A percentile compares a stretch with the other conserved stretches of the same genome.
Conservation (phyloP, 164 flowering plant species). For the Stephania cephalantha region DNA sequence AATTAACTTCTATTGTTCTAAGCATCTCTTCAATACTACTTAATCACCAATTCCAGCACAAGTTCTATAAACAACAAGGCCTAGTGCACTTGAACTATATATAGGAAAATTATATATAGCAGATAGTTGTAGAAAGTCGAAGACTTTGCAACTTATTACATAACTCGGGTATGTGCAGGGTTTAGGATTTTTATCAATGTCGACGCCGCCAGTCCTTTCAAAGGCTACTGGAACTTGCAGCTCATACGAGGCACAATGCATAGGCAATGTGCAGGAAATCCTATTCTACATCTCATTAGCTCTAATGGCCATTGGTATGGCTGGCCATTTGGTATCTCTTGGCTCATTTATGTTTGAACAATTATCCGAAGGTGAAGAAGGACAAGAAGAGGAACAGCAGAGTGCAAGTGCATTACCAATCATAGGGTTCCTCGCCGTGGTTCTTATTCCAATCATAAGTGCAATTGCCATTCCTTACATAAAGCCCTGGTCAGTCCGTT, state of each 20-base stretch:
- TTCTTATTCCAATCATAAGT: not conserved
- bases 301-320: slow-evolving; percentile 26
- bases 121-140: slow-evolving; percentile 30
- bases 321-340: slow-evolving; percentile 27
- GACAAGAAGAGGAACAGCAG: not conserved
- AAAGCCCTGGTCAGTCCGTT: slow-evolving; percentile 15
- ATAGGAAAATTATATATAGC: slow-evolving; percentile 15
- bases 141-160: slow-evolving; percentile 24
- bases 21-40: slow-evolving; percentile 13
- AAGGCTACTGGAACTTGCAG: slow-evolving; percentile 19
- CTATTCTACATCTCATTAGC: slow-evolving; percentile 29
- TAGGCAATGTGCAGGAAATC: slow-evolving; percentile 20
- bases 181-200: slow-evolving; percentile 29
- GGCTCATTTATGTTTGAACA: slow-evolving; percentile 16
- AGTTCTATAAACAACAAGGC: slow-evolving; percentile 11
- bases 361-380: not conserved
- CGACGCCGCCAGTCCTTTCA: slow-evolving; percentile 33
- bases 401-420: not conserved
- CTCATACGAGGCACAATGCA: slow-evolving; percentile 26
- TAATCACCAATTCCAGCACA: slow-evolving; percentile 17
- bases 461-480: slow-evolving; percentile 1
- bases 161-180: slow-evolving; percentile 24
- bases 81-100: no score
- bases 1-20: slow-evolving; percentile 23
- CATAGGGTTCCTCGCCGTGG: slow-evolving; percentile 13